Evolutionary conservation across 2,329 filamentous ascomycete species (phyloP), one percentile per base, ranked within the genome.

Genomic region (Cladorrhinum sp.): DNA sequence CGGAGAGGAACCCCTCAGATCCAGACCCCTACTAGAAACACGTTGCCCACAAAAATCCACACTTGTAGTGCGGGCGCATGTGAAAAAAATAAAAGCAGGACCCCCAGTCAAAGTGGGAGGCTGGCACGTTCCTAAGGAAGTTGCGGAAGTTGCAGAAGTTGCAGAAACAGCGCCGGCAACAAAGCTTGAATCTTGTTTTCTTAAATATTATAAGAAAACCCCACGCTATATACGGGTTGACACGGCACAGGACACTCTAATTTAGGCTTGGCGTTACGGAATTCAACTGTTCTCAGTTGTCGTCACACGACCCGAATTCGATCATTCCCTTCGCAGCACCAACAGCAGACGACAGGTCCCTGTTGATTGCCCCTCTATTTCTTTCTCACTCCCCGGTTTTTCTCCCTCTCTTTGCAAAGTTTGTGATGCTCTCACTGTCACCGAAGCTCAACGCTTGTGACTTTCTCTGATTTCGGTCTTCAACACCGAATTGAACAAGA

Each of bases 41-140:
- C 20, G 16, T 12, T 3, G 41, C 24, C 38, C 55, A 52, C 27
- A 55, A 60, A 50, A 62, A 55, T 62, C 64, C 62, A 63, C 64
- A 3, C 41, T 18, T 63, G 62, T 59, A 57, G 3, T 36, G 36
- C 18, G 32, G 48, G 41, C 41, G 62, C 65, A 67, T 65, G 65
- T 67, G 65, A 67, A n/a, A n/a, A n/a, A n/a, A 64, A 50, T 58
- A 64, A 65, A 64, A 59, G 32, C 54, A 64, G 61, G 58, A 60
- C 53, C 61, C 60, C 38, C 41, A 45, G 41, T 20, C 41, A 45
- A 41, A 45, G n/a, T 18, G 41, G 18, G n/a, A 45, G 41, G 32
- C 12, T 36, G 32, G 32, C 32, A 36, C 32, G 32, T 36, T 36
- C 32, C 32, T 36, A n/a, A n/a, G 32, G 9, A 12, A 36, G 27